Evolutionary conservation across 1,139 yeast species (phyloP), one percentile per base, ranked within the genome.

Genomic region (Candida labiduridarum): DNA sequence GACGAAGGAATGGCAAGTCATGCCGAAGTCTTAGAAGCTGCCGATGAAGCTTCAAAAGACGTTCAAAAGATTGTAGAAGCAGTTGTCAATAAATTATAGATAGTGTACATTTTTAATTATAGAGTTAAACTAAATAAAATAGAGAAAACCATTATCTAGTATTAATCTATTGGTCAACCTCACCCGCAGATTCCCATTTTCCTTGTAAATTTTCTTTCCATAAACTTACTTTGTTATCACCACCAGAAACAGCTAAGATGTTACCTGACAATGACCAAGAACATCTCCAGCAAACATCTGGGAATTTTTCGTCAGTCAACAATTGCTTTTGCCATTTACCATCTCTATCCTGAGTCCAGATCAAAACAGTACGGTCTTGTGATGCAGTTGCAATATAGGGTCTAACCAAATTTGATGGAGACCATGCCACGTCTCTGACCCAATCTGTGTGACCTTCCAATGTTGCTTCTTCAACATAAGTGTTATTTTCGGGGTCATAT

Each of bases 351-450:
- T 76, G 79, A 22, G 96, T 86, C 99, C 99, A 94, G 66, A 94
- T 89, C 56, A 91, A 79, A 50, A 95, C 98, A 1, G 96, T 88
- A 66, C 91, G 86, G 68, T 95, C 99, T 72, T 95, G 99, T 16
- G 98, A 92, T 14, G 97, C 98, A 44, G 97, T 87, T n/a, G 99
- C 99, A 63, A 94, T 88, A 68, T 91, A 94, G 16, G 96, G 84
- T 59, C 90, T 88, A 45, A 90, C 82, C 54, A 94, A 78, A 43
- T 89, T 85, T 1, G 96, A 86, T 45, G 98, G 97, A 15, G 97
- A 90, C 99, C 99, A 94, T 7, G 96, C 92, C 52, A 94, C 97
- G 68, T 94, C 99, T 67, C 99, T 84, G 35, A 94, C 97, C 99
- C 99, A 95, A 70, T 94, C 99, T 18, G 89, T 78, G 68, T 95